These are phyloP conservation scores for Kodamaea derodonti DNA, from an alignment of 1,139 yeast species.

Conservation along the genomic window DNA sequence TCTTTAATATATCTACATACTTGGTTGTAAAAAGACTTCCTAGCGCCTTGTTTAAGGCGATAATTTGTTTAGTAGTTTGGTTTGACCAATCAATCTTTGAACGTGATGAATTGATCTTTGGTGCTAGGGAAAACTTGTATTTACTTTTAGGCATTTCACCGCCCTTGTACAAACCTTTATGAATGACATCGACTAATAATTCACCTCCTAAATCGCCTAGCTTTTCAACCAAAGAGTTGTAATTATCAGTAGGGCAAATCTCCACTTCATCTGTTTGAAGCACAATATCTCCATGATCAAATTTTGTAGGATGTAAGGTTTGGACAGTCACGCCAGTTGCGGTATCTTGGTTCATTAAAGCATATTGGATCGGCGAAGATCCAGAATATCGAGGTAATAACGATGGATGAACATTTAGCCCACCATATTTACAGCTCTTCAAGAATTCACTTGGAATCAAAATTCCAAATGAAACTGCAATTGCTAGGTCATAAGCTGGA, in stretches of 20 bases:
- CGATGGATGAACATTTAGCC: constrained; percentile 92
- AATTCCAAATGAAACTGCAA: constrained; percentile 88
- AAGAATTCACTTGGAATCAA: constrained; percentile 67
- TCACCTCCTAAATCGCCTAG: constrained; percentile 61
- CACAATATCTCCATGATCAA: constrained; percentile 75
- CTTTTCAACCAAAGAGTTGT: constrained; percentile 36
- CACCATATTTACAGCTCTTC: constrained; percentile 49
- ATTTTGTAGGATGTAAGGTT: constrained; percentile 80
- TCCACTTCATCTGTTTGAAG: constrained; percentile 48
- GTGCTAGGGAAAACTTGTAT: constrained; percentile 51
- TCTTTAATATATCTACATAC: constrained; percentile 24
- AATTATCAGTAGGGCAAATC: constrained; percentile 39
- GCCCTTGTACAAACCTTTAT: constrained; percentile 26
- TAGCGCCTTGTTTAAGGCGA: constrained; percentile 48
- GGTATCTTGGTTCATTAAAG: constrained; percentile 60
- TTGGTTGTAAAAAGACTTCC: constrained; percentile 58
- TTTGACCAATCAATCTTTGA: constrained; percentile 44
- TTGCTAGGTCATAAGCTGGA: constrained; percentile 52
- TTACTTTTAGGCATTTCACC: constrained; percentile 10
- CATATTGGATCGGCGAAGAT: constrained; percentile 84
- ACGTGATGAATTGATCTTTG: constrained; percentile 44
- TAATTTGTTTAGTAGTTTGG: constrained; percentile 34
- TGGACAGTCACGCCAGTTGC: constrained; percentile 85
- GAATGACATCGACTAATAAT: constrained; percentile 46
- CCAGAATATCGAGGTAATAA: constrained; percentile 81